A percentile compares a stretch with the other conserved stretches of the same genome.
Evolutionary conservation across 2,329 filamentous ascomycete species (phyloP).

Genomic region (Atkinsonella hypoxylon): DNA sequence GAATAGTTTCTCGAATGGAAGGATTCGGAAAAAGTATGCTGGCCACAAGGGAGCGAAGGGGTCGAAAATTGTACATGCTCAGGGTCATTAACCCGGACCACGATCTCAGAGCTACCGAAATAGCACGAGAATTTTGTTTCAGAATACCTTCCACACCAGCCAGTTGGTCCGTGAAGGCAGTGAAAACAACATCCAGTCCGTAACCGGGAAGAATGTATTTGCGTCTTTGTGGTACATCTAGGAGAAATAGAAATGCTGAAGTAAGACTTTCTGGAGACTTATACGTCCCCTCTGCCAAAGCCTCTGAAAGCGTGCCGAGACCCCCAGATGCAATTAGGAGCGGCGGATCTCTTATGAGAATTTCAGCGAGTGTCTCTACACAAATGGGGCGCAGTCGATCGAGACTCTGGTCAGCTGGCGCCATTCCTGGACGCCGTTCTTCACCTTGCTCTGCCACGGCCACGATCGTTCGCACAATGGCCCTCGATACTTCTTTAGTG

Average conservation of each 20-base stretch:
- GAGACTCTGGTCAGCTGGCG: slow-evolving; percentile 54
- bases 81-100: slow-evolving; percentile 88
- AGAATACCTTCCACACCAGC: slow-evolving; percentile 48
- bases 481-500: slow-evolving; percentile 72
- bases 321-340: slow-evolving; percentile 76
- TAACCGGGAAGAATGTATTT: slow-evolving; percentile 78
- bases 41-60: slow-evolving; percentile 67
- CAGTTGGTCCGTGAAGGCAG: slow-evolving; percentile 78
- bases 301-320: slow-evolving; percentile 78
- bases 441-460: slow-evolving; percentile 82
- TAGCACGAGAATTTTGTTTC: slow-evolving; percentile 84
- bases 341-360: slow-evolving; percentile 74
- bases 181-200: slow-evolving; percentile 81
- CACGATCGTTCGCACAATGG: slow-evolving; percentile 79
- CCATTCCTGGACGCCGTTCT: slow-evolving; percentile 72
- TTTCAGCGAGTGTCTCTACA: slow-evolving; percentile 83
- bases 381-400: slow-evolving; percentile 84
- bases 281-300: slow-evolving; percentile 80
- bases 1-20: slow-evolving; percentile 57
- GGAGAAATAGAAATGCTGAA: slow-evolving; percentile 74
- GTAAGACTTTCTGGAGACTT: slow-evolving; percentile 85
- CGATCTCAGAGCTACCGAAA: slow-evolving; percentile 78
- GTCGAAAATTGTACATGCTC: slow-evolving; percentile 76
- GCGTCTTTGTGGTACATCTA: slow-evolving; percentile 72
- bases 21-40: slow-evolving; percentile 47